These are phyloP conservation scores for Amyloporia xantha DNA, from an alignment of 768 basidiomycete genomes.

Conservation along the genomic window DNA sequence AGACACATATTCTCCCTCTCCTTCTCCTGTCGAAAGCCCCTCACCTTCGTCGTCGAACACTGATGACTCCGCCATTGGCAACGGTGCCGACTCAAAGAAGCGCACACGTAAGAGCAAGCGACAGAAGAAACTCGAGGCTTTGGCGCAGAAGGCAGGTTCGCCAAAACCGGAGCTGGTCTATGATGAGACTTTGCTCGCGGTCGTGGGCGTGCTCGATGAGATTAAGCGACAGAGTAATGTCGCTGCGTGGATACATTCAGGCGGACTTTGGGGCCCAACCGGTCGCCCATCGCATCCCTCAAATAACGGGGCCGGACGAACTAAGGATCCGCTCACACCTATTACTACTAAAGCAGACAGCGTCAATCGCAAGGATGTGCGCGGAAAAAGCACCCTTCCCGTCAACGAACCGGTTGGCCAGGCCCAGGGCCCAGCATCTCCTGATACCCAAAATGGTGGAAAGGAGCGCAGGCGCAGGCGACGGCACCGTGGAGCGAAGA, in stretches of 20 bases:
- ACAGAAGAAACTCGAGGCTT: slow-evolving; percentile 12
- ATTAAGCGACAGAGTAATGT: slow-evolving; percentile 56
- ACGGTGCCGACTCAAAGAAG: slow-evolving; percentile 13
- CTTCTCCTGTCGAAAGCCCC: neutral
- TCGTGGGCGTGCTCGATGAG: slow-evolving; percentile 59
- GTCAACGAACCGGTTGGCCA: neutral
- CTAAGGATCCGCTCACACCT: neutral
- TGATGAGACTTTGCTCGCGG: slow-evolving; percentile 56
- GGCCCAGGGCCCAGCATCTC: neutral
- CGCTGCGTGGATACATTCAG: slow-evolving; percentile 57
- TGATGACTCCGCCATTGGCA: neutral
- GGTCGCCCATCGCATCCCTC: neutral
- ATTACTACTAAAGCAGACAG: neutral
- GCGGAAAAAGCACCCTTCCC: neutral
- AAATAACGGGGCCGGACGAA: neutral
- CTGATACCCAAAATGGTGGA: neutral
- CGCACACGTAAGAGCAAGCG: slow-evolving; percentile 20
- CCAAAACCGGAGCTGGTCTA: slow-evolving; percentile 19
- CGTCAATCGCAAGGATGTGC: neutral
- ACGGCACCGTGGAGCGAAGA: neutral
- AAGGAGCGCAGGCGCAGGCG: slow-evolving; percentile 10
- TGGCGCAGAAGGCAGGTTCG: neutral
- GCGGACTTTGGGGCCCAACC: slow-evolving; percentile 39
- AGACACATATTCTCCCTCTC: neutral
- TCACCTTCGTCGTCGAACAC: neutral